These are phyloP conservation scores for Claviceps sp. DNA, from an alignment of 2,329 filamentous ascomycete genomes.

Conservation along the genomic window DNA sequence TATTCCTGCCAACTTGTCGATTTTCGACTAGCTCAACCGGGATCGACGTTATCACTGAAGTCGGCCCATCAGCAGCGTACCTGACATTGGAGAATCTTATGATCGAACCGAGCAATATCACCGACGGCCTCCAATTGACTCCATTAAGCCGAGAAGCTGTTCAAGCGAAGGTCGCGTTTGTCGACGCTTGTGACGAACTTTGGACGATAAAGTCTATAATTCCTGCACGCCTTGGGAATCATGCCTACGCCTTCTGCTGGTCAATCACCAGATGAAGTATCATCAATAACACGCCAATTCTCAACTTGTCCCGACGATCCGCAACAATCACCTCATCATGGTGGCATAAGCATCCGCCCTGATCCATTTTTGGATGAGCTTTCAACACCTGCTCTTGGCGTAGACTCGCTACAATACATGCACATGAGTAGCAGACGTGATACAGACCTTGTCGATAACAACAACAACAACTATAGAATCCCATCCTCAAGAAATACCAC, in stretches of 20 bases:
- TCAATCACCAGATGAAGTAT: slow-evolving; percentile 21
- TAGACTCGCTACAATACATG: not conserved
- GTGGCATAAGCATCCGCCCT: slow-evolving; percentile 11
- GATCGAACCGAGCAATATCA: not conserved
- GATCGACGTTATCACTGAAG: not conserved
- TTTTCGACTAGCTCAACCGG: not conserved
- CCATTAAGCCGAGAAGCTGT: not conserved
- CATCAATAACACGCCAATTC: slow-evolving; percentile 24
- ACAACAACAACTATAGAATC: slow-evolving; percentile 15
- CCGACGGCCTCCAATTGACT: not conserved
- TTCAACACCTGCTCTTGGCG: slow-evolving; percentile 11
- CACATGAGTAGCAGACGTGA: not conserved
- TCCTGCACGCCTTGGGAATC: slow-evolving; percentile 7
- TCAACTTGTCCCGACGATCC: slow-evolving; percentile 32
- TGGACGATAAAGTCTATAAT: not conserved
- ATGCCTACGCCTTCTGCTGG: slow-evolving; percentile 36
- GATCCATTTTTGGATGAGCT: slow-evolving; percentile 10
- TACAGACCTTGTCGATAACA: slow-evolving; percentile 7
- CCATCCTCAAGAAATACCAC: slow-evolving; percentile 26
- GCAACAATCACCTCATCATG: slow-evolving; percentile 15
- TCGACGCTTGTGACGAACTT: not conserved
- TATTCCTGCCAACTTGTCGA: slow-evolving; percentile 1
- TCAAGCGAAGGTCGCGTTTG: not conserved
- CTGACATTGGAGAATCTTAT: not conserved
- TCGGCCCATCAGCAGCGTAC: not conserved